These are phyloP conservation scores for Hypoxylon sp. DNA, from an alignment of 2,329 filamentous ascomycete genomes.

Conservation along the genomic window DNA sequence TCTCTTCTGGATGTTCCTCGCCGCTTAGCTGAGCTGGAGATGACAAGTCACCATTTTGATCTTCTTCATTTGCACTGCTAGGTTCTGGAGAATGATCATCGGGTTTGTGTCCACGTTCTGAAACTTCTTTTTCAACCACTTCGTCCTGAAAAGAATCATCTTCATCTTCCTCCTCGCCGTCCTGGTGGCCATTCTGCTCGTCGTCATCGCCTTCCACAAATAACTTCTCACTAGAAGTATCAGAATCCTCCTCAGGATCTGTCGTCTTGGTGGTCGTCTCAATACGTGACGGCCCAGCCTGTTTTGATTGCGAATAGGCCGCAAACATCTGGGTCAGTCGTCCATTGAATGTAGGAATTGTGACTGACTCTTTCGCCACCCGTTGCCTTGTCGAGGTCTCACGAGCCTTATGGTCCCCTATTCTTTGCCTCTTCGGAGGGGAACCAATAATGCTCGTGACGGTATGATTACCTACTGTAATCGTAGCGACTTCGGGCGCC, in stretches of 20 bases:
- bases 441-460: conserved; percentile 76
- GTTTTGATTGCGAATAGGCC: conserved; percentile 52
- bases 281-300: conserved; percentile 32
- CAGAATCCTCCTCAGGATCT: conserved; percentile 44
- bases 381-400: conserved; percentile 55
- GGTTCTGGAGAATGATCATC: conserved; percentile 24
- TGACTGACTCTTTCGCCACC: conserved; percentile 41
- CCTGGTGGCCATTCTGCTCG: conserved; percentile 45
- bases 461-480: conserved; percentile 79
- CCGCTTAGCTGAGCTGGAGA: conserved; percentile 44
- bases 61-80: conserved; percentile 36
- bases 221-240: conserved; percentile 50
- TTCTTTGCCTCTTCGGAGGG: conserved; percentile 63
- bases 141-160: conserved; percentile 40
- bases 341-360: conserved; percentile 61
- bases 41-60: conserved; percentile 19
- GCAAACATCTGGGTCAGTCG: conserved; percentile 63
- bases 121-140: conserved; percentile 46
- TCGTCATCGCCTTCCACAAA: conserved; percentile 53
- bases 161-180: conserved; percentile 43
- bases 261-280: conserved; percentile 27
- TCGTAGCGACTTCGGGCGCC: conserved; percentile 76
- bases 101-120: conserved; percentile 40
- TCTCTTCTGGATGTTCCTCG: conserved; percentile 66
- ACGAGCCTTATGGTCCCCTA: conserved; percentile 56